Conservation (phyloP, 495 filamentous ascomycete species). For the Daldinia bambusicola region DNA sequence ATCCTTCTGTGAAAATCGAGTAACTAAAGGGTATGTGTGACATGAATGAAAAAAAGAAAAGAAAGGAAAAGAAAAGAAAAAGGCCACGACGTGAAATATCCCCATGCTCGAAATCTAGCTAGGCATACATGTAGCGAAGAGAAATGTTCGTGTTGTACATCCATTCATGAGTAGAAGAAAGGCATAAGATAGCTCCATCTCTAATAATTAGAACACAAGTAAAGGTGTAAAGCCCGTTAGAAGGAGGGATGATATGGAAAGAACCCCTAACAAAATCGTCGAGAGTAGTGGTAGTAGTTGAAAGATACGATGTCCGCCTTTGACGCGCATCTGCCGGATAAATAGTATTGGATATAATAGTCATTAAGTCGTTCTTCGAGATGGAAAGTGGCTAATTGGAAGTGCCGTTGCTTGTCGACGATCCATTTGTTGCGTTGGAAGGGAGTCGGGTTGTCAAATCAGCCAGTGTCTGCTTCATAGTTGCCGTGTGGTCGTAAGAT, state of each 20-base stretch:
- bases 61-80: not conserved
- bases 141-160: constrained; percentile 16
- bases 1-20: not conserved
- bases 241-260: not conserved
- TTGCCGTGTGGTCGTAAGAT: constrained; percentile 14
- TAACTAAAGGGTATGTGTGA: constrained; percentile 7
- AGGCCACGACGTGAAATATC: constrained; percentile 4
- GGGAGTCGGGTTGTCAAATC: constrained; percentile 6
- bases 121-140: not conserved
- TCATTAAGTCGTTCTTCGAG: constrained; percentile 10
- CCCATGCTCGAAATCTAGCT: not conserved
- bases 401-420: not conserved
- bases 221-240: not conserved
- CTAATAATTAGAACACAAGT: not conserved
- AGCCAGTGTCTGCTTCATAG: not conserved
- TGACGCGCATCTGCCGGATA: not conserved
- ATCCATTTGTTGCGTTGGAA: constrained; percentile 3
- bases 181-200: constrained; percentile 5
- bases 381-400: not conserved
- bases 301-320: not conserved
- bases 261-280: no score
- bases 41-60: not conserved
- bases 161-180: not conserved
- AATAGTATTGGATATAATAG: not conserved
- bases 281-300: not conserved